Evolutionary conservation across 2,329 filamentous ascomycete species (phyloP).

Genomic region (Ceratocystis harringtonii): DNA sequence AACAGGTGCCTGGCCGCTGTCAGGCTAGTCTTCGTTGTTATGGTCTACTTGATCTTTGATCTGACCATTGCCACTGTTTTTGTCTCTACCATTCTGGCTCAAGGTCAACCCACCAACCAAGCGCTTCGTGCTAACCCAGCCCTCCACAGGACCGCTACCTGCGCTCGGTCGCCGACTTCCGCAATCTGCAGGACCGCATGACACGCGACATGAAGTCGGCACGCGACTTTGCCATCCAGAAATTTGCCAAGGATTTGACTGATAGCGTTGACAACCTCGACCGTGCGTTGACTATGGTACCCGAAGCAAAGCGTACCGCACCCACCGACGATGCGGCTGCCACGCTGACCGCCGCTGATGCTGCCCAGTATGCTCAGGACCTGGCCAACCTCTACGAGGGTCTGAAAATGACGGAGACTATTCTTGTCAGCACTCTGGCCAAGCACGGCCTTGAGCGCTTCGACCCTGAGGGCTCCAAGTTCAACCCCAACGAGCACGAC

Average conservation of each 20-base stretch:
- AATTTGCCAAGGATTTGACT: conserved; percentile 86
- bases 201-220: conserved; percentile 77
- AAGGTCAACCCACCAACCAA: not conserved
- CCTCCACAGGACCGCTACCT: conserved; percentile 71
- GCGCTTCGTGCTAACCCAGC: not conserved
- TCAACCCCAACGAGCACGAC: conserved; percentile 94
- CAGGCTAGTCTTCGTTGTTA: not conserved
- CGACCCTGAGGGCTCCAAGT: conserved; percentile 69
- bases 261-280: conserved; percentile 96
- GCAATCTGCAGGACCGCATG: conserved; percentile 91
- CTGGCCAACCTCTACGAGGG: conserved; percentile 71
- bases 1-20: not conserved
- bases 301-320: conserved; percentile 43
- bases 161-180: conserved; percentile 88
- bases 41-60: not conserved
- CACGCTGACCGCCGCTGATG: conserved; percentile 26
- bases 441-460: conserved; percentile 91
- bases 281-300: conserved; percentile 69
- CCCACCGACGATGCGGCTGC: not conserved
- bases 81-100: too few species aligned
- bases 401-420: conserved; percentile 84
- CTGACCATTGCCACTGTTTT: not conserved
- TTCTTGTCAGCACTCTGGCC: conserved; percentile 73
- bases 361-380: conserved; percentile 46
- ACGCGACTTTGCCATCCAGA: conserved; percentile 86